phyloP scores from a whole-genome alignment of 2,329 filamentous ascomycete genomes.

The Penicillium palitans region DNA sequence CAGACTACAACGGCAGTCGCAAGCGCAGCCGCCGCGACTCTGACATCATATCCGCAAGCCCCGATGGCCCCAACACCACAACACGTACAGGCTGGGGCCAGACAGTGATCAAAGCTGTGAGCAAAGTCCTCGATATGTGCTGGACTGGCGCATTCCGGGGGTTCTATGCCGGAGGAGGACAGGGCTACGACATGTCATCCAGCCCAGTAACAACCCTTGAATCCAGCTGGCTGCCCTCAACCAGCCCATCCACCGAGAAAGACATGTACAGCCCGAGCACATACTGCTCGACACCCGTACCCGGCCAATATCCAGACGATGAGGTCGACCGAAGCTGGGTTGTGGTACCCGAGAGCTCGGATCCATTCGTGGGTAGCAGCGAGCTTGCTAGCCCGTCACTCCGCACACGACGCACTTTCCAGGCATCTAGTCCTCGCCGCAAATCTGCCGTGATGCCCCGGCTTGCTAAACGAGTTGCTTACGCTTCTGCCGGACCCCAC shows the following conservation, averaged over 20 bases:
- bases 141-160: slow-evolving; percentile 69
- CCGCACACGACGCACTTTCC: slow-evolving; percentile 23
- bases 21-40: slow-evolving; percentile 38
- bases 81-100: slow-evolving; percentile 40
- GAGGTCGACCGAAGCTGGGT: slow-evolving; percentile 69
- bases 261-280: slow-evolving; percentile 22
- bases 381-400: slow-evolving; percentile 18
- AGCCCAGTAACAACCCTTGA: slow-evolving; percentile 23
- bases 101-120: slow-evolving; percentile 46
- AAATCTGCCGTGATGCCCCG: slow-evolving; percentile 30
- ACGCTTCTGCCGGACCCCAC: slow-evolving; percentile 21
- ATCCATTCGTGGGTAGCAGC: slow-evolving; percentile 17
- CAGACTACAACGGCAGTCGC: slow-evolving; percentile 27
- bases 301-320: slow-evolving; percentile 56
- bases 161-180: slow-evolving; percentile 82
- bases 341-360: slow-evolving; percentile 51
- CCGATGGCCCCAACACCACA: slow-evolving; percentile 16
- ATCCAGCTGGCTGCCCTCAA: slow-evolving; percentile 33
- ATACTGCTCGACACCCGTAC: slow-evolving; percentile 48
- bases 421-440: slow-evolving; percentile 26
- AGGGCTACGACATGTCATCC: slow-evolving; percentile 62
- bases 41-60: slow-evolving; percentile 25
- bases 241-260: slow-evolving; percentile 25
- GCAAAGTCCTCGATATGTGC: slow-evolving; percentile 85
- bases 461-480: slow-evolving; percentile 24